Evolutionary conservation across 306 rosid species (phyloP), one percentile per base, ranked within the genome.

Genomic region (Alnus rubra): DNA sequence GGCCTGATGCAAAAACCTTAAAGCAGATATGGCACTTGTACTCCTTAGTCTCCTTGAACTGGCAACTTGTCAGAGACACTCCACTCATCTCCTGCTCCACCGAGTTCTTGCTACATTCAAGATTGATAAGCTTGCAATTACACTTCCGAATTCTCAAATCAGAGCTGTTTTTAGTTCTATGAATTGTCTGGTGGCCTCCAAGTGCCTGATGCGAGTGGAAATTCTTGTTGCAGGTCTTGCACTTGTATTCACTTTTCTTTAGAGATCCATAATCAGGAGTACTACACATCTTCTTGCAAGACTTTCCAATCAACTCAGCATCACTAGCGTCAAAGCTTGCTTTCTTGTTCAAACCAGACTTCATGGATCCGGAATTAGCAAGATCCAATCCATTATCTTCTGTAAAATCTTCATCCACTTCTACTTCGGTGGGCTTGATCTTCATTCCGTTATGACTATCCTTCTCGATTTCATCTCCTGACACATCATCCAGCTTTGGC

Each of bases 1-100:
- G 86, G 60, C 88, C 88, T 54, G 91, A 83, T 60, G 84, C 74
- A 59, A 85, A 88, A 44, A 86, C 84, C 86, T 86, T 88, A n/a
- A 81, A 81, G 81, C 91, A 88, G 18, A 83, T 58, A 47, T 59
- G 54, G 71, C 91, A 85, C 30, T 71, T 60, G 76, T 86, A 64
- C 59, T 51, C 76, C 50, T 79, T 79, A 15, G 45, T 79, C 75
- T 28, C 75, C 60, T 28, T 72, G 18, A 33, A 14, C 59, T 82
- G 83, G 7, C n/a, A 67, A 31, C 71, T 62, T 47, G 74, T 45
- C 83, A 50, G 15, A 10, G 76, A 76, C 11, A 16, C 73, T 54
- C 58, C 64, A 14, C 48, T 77, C 44, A 13, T 51, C 81, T 78
- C 76, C 53, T 53, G 59, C 50, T 73, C 78, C 74, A 31, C 28